These are phyloP conservation scores for Aureobasidium subglaciale DNA, from an alignment of 2,329 filamentous ascomycete genomes.

Conservation along the genomic window DNA sequence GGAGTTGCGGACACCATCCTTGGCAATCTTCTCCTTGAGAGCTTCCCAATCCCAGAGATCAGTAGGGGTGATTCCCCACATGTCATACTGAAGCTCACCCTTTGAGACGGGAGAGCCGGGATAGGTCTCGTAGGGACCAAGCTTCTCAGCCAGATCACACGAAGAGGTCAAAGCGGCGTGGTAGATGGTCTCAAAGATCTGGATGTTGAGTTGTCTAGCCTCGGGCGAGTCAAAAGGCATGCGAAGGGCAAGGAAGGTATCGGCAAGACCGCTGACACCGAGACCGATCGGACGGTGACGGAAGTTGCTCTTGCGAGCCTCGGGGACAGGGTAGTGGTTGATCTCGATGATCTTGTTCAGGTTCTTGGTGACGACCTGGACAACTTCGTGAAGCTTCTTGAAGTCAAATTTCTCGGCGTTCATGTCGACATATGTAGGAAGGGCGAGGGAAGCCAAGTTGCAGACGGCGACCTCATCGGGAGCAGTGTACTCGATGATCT, in stretches of 20 bases:
- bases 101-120: constrained; percentile 89
- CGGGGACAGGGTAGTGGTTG: constrained; percentile 95
- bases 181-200: constrained; percentile 99
- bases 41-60: constrained; percentile 94
- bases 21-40: constrained; percentile 83
- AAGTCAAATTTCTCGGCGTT: constrained; percentile 84
- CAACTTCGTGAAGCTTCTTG: constrained; percentile 90
- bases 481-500: constrained; percentile 95
- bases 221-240: constrained; percentile 96
- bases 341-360: constrained; percentile 97
- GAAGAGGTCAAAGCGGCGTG: constrained; percentile 89
- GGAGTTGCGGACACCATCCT: constrained; percentile 92
- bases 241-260: constrained; percentile 94
- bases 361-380: constrained; percentile 86
- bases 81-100: constrained; percentile 94
- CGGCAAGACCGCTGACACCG: constrained; percentile 94
- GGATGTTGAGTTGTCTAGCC: constrained; percentile 87
- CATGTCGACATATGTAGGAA: constrained; percentile 87
- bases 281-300: constrained; percentile 93
- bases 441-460: constrained; percentile 89
- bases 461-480: constrained; percentile 98
- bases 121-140: constrained; percentile 84
- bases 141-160: constrained; percentile 71
- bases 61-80: constrained; percentile 92
- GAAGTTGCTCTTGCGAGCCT: constrained; percentile 94